Evolutionary conservation across 2,329 filamentous ascomycete species (phyloP).

Genomic region (Sarocladiaceae sp.): DNA sequence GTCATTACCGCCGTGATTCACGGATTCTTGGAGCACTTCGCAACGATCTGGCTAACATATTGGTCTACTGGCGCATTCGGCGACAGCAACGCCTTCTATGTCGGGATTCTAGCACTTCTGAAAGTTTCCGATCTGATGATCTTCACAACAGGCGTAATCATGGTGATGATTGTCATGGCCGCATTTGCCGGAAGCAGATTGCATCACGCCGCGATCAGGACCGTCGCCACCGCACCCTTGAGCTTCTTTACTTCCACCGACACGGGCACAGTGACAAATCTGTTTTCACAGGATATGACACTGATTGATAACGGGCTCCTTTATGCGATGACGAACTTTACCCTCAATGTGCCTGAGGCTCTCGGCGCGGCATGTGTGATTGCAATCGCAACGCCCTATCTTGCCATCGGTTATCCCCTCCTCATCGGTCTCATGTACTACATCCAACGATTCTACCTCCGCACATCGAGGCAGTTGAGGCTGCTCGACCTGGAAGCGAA

Average conservation of each 20-base stretch:
- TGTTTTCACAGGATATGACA: conserved; percentile 39
- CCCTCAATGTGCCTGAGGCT: conserved; percentile 16
- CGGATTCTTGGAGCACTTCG: conserved; percentile 22
- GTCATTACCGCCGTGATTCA: conserved; percentile 16
- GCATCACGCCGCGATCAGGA: conserved; percentile 21
- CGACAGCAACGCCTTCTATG: conserved; percentile 18
- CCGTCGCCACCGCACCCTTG: conserved; percentile 31
- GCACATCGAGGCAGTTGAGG: conserved; percentile 54
- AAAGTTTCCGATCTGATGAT: conserved; percentile 14
- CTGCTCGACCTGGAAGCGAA: conserved; percentile 57
- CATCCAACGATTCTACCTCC: conserved; percentile 52
- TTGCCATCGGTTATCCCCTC: conserved; percentile 44
- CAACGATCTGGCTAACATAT: conserved; percentile 34
- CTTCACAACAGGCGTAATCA: conserved; percentile 12
- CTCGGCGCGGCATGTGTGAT: conserved; percentile 43
- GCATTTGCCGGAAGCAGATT: conserved; percentile 21
- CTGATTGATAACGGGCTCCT: conserved; percentile 35
- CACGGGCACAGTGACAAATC: conserved; percentile 32
- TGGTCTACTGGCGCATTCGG: conserved; percentile 28
- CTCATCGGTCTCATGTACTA: conserved; percentile 38
- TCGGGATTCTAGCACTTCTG: conserved; percentile 25
- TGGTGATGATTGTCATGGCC: conserved; percentile 20
- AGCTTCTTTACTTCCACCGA: conserved; percentile 36
- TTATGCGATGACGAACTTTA: conserved; percentile 23
- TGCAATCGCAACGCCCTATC: conserved; percentile 32